Evolutionary conservation across 2,329 filamentous ascomycete genomes (phyloP).

Genomic region (Penicillium sp.): DNA sequence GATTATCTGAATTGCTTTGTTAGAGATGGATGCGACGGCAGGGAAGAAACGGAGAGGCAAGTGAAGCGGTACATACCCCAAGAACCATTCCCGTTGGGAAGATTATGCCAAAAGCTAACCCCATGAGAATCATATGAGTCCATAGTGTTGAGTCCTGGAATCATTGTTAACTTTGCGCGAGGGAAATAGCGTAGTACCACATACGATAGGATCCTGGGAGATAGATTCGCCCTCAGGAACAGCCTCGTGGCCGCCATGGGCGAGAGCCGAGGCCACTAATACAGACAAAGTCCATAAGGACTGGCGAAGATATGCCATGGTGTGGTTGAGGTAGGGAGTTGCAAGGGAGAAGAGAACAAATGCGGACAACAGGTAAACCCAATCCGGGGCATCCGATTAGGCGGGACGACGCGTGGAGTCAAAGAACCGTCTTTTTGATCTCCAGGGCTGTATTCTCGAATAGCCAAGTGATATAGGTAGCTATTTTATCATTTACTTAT

Average conservation of each 20-base stretch:
- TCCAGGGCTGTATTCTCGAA: not conserved
- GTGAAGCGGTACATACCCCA: conserved; percentile 52
- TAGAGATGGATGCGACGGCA: not conserved
- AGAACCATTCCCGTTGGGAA: conserved; percentile 94
- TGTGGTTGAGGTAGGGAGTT: conserved; percentile 3
- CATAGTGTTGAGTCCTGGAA: conserved; percentile 70
- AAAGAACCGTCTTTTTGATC: not conserved
- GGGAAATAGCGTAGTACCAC: conserved; percentile 24
- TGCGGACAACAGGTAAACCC: conserved; percentile 7
- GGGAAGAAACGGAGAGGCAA: not conserved
- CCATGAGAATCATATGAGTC: conserved; percentile 86
- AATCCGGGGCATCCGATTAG: conserved; percentile 21
- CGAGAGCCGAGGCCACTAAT: conserved; percentile 26
- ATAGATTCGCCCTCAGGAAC: conserved; percentile 62
- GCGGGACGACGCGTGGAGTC: not conserved
- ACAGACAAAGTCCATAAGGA: conserved; percentile 22
- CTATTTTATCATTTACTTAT: not conserved
- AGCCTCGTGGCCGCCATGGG: conserved; percentile 48
- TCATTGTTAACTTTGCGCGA: conserved; percentile 1
- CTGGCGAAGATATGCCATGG: conserved; percentile 14
- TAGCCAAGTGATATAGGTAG: not conserved
- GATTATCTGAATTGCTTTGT: conserved; percentile 54
- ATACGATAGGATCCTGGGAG: conserved; percentile 64
- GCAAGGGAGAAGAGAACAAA: conserved; percentile 9
- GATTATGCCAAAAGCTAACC: conserved; percentile 77